Evolutionary conservation across 129 eudicot species (phyloP).

Genomic region (Flaveria bidentis): DNA sequence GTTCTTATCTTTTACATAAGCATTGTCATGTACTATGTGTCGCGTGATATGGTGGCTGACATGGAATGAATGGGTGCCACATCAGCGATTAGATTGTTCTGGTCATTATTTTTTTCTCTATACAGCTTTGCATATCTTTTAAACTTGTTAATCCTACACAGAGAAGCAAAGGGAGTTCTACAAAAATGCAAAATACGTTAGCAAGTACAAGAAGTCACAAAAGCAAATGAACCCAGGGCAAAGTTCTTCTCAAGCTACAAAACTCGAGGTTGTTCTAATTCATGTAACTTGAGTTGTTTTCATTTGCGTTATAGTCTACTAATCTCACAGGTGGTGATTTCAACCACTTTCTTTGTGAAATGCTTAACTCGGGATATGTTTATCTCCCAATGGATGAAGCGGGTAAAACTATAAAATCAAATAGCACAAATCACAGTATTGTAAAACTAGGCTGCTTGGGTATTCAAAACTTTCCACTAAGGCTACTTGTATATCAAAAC

Average conservation of each 20-base stretch:
- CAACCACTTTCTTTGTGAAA: neutral
- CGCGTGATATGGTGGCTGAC: neutral
- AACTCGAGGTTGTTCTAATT: conserved; percentile 44
- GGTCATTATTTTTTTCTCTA: neutral
- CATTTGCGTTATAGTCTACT: conserved; percentile 2
- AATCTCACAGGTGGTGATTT: neutral
- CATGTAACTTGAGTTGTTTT: conserved; percentile 2
- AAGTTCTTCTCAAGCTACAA: conserved; percentile 33
- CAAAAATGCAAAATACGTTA: conserved; percentile 73
- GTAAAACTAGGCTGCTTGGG: neutral
- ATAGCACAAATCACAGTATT: neutral
- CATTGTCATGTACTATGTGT: neutral
- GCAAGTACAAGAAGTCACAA: conserved; percentile 63
- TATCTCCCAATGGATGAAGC: neutral
- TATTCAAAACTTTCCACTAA: neutral
- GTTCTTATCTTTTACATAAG: neutral
- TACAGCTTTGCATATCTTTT: neutral
- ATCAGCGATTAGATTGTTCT: neutral
- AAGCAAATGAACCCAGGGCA: conserved; percentile 51
- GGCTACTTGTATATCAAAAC: neutral
- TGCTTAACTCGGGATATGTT: neutral
- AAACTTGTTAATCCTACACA: conserved; percentile 20
- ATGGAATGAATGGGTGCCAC: neutral
- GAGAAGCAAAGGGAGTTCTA: conserved; percentile 89
- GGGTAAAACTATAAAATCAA: neutral